Evolutionary conservation across 108 stramenopile species (phyloP).

Genomic region (Fistulifera pelliculosa): DNA sequence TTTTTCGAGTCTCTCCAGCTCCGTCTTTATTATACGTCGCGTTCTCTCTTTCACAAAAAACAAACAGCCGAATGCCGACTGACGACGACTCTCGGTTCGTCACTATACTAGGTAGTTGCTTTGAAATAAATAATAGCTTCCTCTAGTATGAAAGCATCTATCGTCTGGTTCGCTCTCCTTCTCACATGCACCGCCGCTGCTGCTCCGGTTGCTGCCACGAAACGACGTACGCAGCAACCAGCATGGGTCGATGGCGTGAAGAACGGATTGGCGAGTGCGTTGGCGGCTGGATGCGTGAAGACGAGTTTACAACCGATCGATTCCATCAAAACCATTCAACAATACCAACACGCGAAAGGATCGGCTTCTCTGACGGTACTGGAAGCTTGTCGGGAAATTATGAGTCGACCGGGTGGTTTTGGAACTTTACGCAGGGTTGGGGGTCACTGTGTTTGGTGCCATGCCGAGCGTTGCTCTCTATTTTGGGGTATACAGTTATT

Average conservation of each 20-base stretch:
- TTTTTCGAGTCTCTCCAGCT: too few relatives aligned
- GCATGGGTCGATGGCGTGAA: constrained; percentile 72
- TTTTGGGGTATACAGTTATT: constrained; percentile 83
- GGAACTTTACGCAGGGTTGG: constrained; percentile 79
- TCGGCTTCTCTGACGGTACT: constrained; percentile 34
- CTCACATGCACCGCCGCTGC: too few relatives aligned
- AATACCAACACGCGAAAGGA: constrained; percentile 28
- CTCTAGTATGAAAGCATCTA: too few relatives aligned
- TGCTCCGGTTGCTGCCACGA: too few relatives aligned
- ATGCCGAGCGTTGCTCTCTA: constrained; percentile 85
- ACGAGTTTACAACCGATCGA: constrained; percentile 85
- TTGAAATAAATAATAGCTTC: too few relatives aligned
- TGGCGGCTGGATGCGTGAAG: constrained; percentile 85
- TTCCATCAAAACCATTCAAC: constrained; percentile 92
- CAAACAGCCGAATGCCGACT: too few relatives aligned
- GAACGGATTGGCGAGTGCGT: constrained; percentile 75
- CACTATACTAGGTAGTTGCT: too few relatives aligned
- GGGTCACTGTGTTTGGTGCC: constrained; percentile 70
- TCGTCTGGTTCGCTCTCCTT: too few relatives aligned
- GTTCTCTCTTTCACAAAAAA: too few relatives aligned
- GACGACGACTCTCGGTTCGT: too few relatives aligned
- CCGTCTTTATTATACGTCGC: too few relatives aligned
- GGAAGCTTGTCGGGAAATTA: constrained; percentile 48
- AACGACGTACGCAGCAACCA: constrained; percentile 1
- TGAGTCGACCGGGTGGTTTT: constrained; percentile 64